Evolutionary conservation across 148 eudicot species (phyloP), one percentile per base, ranked within the genome.

Genomic region (Chenopodium quinoa): DNA sequence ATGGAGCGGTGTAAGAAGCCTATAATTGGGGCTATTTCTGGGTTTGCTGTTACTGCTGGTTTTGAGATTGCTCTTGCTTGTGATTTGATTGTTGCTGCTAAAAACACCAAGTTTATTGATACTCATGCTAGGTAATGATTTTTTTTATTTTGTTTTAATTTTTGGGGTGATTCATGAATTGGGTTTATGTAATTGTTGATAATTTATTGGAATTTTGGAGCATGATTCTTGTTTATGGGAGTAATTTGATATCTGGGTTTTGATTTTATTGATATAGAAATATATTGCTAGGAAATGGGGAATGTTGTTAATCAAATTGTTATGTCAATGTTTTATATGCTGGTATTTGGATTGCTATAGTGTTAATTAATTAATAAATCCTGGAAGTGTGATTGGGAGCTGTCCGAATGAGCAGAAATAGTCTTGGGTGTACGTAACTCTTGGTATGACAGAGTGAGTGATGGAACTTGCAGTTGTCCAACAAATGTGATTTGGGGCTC

Each of bases 21-120:
- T 34, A 94, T 96, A 0, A 86, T 96, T 60, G 99, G 97, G 62
- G 99, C 98, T 1, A 82, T 96, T 14, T 76, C 81, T 54, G 98
- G 99, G 17, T 96, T 91, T 34, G 98, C 99, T 12, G 88, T 92
- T 31, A 96, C 99, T 17, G 99, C 89, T 58, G 99, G 99, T 22
- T 92, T 96, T 68, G 99, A 96, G 91, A 92, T 96, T 65, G 91
- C 98, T n/a, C 87, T 96, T 50, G 94, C 94, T 84, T 96, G 98
- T 80, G 99, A 92, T 87, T 56, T 96, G 1, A 29, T 93, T 58
- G 87, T 96, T 17, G 99, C 97, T 80, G 88, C 97, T 16, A 90
- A 89, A 54, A 91, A 89, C 1, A 90, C 99, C 27, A 89, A 89
- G 56, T 96, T 96, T 80, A 90, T 96, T 60, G 99, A 96, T 70